Conservation (phyloP, 331 rosid species). For the Arachis monticola region DNA sequence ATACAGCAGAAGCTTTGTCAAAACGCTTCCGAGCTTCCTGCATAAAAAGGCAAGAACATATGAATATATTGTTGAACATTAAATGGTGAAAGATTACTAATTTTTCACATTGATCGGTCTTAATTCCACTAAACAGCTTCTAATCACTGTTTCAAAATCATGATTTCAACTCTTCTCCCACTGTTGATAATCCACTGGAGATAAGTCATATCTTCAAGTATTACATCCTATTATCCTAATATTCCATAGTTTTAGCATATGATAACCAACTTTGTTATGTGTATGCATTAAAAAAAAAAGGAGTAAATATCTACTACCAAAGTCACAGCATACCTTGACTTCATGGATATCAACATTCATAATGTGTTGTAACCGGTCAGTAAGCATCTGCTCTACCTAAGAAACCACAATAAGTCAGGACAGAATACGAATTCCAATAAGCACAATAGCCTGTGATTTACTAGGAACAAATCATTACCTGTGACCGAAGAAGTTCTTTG, state of each 20-base stretch:
- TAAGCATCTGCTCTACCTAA: slow-evolving; percentile 70
- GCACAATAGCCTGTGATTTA: slow-evolving; percentile 30
- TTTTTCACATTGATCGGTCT: slow-evolving; percentile 1
- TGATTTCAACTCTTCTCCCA: slow-evolving; percentile 1
- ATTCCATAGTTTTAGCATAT: slow-evolving; percentile 22
- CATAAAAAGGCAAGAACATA: slow-evolving; percentile 27
- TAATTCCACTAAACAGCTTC: slow-evolving; percentile 18
- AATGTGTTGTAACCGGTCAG: slow-evolving; percentile 56
- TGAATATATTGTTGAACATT: slow-evolving; percentile 3
- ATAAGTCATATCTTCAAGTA: slow-evolving; percentile 28
- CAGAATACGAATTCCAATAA: slow-evolving; percentile 39
- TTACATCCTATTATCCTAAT: neutral
- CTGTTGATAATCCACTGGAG: slow-evolving; percentile 19
- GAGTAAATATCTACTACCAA: neutral
- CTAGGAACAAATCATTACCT: slow-evolving; percentile 40
- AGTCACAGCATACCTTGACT: slow-evolving; percentile 57
- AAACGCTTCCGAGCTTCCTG: slow-evolving; percentile 85
- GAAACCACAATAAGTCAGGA: slow-evolving; percentile 44
- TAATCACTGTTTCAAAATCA: neutral
- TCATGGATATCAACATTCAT: slow-evolving; percentile 67
- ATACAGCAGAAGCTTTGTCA: slow-evolving; percentile 66
- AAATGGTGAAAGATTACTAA: slow-evolving; percentile 25
- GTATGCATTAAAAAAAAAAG: slow-evolving; percentile 9
- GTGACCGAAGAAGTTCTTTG: slow-evolving; percentile 68
- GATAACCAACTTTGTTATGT: slow-evolving; percentile 17